These are phyloP conservation scores for Fusarium phyllophilum DNA, from an alignment of 2,329 filamentous ascomycete genomes.

Conservation along the genomic window DNA sequence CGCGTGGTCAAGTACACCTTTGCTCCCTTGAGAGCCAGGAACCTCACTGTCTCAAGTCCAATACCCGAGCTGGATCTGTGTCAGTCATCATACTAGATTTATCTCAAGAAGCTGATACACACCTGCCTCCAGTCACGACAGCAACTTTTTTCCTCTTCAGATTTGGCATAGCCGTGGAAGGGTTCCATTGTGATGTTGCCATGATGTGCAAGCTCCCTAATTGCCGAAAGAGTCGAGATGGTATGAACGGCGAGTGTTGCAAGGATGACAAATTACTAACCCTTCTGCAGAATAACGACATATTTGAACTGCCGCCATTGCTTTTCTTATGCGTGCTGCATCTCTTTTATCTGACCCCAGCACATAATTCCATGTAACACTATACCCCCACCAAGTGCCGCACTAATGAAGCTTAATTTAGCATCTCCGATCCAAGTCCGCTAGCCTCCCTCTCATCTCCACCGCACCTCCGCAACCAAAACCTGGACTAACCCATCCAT, in stretches of 20 bases:
- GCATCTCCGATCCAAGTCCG: background rate
- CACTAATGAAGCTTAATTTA: background rate
- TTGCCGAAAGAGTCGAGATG: accelerated
- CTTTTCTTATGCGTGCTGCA: background rate
- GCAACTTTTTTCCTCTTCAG: background rate
- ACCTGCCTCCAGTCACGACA: background rate
- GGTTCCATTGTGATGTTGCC: background rate
- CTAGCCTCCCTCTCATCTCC: background rate
- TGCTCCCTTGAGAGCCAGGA: background rate
- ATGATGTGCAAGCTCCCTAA: accelerated
- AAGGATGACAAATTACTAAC: accelerated
- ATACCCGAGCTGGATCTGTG: background rate
- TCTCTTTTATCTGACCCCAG: background rate
- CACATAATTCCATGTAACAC: background rate
- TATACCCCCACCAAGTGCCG: accelerated
- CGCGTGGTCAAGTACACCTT: background rate
- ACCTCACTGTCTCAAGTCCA: background rate
- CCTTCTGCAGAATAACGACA: background rate
- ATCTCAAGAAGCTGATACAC: background rate
- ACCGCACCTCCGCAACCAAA: background rate
- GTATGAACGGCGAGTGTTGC: accelerated
- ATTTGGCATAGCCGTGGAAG: background rate
- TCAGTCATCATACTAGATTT: accelerated
- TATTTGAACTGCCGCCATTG: background rate
- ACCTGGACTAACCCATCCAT: accelerated